Percentiles rank a stretch among this genome's conserved stretches.
Conservation (phyloP, 495 filamentous ascomycete genomes). For the Aeminium ludgeri region DNA sequence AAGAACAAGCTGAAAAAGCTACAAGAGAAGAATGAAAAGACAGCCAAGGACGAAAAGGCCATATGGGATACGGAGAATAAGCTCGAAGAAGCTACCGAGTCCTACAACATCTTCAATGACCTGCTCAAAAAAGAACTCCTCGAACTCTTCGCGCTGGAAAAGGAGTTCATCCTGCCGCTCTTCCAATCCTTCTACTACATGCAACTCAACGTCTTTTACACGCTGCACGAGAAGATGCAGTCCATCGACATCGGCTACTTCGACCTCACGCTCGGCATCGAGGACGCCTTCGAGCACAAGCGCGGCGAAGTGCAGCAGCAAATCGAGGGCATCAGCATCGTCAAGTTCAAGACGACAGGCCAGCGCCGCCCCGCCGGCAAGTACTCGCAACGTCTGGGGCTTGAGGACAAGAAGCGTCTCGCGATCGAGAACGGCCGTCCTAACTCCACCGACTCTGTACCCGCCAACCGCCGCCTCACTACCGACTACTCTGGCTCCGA, state of each 20-base stretch:
- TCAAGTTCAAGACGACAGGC: constrained; percentile 69
- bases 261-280: constrained; percentile 73
- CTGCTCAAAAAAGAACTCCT: constrained; percentile 90
- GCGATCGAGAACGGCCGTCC: constrained; percentile 15
- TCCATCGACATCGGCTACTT: constrained; percentile 94
- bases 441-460: constrained; percentile 4
- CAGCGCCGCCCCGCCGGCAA: constrained; percentile 37
- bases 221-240: constrained; percentile 95
- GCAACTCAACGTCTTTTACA: constrained; percentile 99
- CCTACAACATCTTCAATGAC: constrained; percentile 94
- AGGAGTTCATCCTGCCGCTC: constrained; percentile 89
- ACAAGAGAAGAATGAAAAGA: constrained; percentile 93
- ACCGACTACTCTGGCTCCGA: constrained; percentile 39
- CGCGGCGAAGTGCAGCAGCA: constrained; percentile 70
- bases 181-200: constrained; percentile 99
- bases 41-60: constrained; percentile 91
- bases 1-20: constrained; percentile 73
- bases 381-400: constrained; percentile 27
- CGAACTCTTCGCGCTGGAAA: constrained; percentile 78
- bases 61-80: constrained; percentile 91
- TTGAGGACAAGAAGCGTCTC: constrained; percentile 27
- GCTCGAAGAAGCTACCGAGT: constrained; percentile 79
- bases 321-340: constrained; percentile 64
- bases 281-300: constrained; percentile 77
- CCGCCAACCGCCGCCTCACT: constrained; percentile 26